A percentile compares a stretch with the other conserved stretches of the same genome.
These are phyloP conservation scores for Aspergillus sp. DNA, from an alignment of 2,329 filamentous ascomycete species.

Conservation along the genomic window DNA sequence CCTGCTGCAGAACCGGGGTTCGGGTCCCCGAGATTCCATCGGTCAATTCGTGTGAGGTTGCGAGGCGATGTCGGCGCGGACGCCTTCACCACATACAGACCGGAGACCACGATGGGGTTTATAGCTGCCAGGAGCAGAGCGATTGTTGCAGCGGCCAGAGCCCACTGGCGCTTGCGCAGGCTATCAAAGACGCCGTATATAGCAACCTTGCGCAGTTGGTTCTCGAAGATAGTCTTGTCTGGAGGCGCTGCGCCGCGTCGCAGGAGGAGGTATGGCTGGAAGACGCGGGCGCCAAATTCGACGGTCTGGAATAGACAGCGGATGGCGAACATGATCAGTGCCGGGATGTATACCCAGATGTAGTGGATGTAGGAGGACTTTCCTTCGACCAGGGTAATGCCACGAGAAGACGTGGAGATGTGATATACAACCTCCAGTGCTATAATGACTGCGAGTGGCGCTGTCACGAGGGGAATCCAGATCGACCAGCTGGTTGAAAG, in stretches of 20 bases:
- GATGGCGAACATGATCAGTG: slow-evolving; percentile 16
- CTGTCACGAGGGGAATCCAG: neutral
- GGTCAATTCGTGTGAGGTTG: slow-evolving; percentile 5
- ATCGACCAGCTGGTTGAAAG: neutral
- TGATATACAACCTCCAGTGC: neutral
- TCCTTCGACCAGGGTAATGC: neutral
- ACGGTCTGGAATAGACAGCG: slow-evolving; percentile 15
- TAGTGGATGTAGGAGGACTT: slow-evolving; percentile 19
- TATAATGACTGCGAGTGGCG: neutral
- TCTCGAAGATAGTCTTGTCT: slow-evolving; percentile 15
- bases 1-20: too few relatives aligned
- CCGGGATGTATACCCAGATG: slow-evolving; percentile 20
- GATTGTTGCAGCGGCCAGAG: slow-evolving; percentile 9
- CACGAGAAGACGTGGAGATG: neutral
- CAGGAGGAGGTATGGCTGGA: slow-evolving; percentile 18
- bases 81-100: slow-evolving; percentile 9
- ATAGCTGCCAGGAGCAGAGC: slow-evolving; percentile 13
- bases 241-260: slow-evolving; percentile 6
- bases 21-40: slow-evolving; percentile 11
- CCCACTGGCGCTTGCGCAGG: slow-evolving; percentile 12
- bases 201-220: slow-evolving; percentile 22
- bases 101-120: slow-evolving; percentile 14
- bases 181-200: slow-evolving; percentile 57
- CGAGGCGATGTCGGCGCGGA: neutral
- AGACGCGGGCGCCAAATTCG: slow-evolving; percentile 15